Conservation (phyloP, 148 eudicot genomes). For the Silene latifolia region DNA sequence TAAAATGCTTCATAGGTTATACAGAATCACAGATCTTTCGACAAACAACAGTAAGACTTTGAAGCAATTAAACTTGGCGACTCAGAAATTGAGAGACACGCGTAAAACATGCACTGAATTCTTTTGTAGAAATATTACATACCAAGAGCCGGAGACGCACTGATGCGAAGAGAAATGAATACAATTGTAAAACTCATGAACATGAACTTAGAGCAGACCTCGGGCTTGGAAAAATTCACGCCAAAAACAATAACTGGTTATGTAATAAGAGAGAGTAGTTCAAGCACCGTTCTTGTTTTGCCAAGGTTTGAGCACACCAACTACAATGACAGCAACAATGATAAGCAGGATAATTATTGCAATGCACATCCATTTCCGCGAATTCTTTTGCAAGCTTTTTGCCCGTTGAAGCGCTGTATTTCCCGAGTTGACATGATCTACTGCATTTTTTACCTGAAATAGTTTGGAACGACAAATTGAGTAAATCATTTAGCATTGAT, state of each 20-base stretch:
- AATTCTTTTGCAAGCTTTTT: conserved; percentile 64
- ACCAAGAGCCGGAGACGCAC: neutral
- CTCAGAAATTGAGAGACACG: neutral
- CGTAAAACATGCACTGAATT: neutral
- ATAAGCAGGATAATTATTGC: conserved; percentile 68
- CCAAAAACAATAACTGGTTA: neutral
- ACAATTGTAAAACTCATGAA: neutral
- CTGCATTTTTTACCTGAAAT: conserved; percentile 66
- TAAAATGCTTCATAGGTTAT: no score
- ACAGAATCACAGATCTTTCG: neutral
- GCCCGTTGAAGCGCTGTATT: conserved; percentile 68
- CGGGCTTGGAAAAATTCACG: neutral
- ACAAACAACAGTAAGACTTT: neutral
- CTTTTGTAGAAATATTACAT: neutral
- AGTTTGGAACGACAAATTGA: no score
- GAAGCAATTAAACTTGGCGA: neutral
- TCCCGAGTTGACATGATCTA: conserved; percentile 79
- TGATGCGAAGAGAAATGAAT: neutral
- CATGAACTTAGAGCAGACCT: neutral
- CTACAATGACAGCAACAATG: conserved; percentile 47
- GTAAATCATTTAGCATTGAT: neutral
- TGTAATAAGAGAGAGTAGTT: neutral
- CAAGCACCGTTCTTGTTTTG: conserved; percentile 54
- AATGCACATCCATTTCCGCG: conserved; percentile 89
- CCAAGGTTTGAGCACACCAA: conserved; percentile 89